Conservation (phyloP, 1,139 yeast genomes). For the Waltiozyma solani region DNA sequence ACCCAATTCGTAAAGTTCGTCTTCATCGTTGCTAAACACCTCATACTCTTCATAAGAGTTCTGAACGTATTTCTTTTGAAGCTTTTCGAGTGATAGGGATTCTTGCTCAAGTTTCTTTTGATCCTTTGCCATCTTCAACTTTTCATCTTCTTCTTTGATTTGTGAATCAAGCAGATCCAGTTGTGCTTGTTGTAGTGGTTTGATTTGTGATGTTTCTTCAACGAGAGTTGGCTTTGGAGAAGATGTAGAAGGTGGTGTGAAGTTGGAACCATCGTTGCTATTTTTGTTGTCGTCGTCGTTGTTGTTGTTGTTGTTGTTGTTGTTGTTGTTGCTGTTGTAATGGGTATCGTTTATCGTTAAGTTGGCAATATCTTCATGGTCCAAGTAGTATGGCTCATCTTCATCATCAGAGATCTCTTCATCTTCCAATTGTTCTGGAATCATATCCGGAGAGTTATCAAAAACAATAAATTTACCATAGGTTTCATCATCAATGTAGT, state of each 20-base stretch:
- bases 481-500: slow-evolving; percentile 11
- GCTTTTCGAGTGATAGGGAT: slow-evolving; percentile 3
- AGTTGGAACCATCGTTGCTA: too few species aligned
- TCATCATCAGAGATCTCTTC: slow-evolving; percentile 23
- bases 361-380: slow-evolving; percentile 10
- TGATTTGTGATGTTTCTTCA: too few species aligned
- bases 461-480: slow-evolving; percentile 14
- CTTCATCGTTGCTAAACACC: slow-evolving; percentile 1
- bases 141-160: too few species aligned
- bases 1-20: slow-evolving; percentile 12
- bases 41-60: background rate
- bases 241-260: background rate
- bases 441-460: slow-evolving; percentile 11
- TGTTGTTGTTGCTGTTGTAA: too few species aligned
- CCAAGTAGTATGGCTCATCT: slow-evolving; percentile 11
- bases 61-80: background rate
- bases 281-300: too few species aligned
- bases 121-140: too few species aligned
- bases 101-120: slow-evolving; percentile 1
- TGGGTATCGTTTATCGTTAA: background rate
- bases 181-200: too few species aligned
- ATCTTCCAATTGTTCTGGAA: slow-evolving; percentile 24
- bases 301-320: background rate
- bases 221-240: background rate
- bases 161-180: too few species aligned